Evolutionary conservation across 2,329 filamentous ascomycete genomes (phyloP).

Genomic region (Atkinsonella texensis): DNA sequence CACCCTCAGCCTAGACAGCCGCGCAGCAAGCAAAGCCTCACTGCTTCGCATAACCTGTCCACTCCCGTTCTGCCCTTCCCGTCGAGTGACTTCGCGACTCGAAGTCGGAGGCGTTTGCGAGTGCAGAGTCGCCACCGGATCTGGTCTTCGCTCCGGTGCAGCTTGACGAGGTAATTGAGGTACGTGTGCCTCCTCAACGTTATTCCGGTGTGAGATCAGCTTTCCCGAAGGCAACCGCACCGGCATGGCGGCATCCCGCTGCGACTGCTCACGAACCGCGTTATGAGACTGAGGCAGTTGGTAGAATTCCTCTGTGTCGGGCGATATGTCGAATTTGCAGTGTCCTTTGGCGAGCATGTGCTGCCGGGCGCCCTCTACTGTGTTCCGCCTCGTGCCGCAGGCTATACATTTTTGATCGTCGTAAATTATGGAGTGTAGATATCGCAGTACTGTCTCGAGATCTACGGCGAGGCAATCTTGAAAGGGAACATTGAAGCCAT

Average conservation of each 20-base stretch:
- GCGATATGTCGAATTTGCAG: conserved; percentile 29
- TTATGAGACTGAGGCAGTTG: conserved; percentile 13
- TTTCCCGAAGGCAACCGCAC: conserved; percentile 23
- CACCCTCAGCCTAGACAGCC: conserved; percentile 9
- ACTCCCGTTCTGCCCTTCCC: background rate
- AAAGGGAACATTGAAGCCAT: conserved; percentile 33
- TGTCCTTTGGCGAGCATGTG: conserved; percentile 40
- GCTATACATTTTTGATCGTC: conserved; percentile 37
- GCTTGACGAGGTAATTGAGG: conserved; percentile 3
- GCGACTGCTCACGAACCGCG: background rate
- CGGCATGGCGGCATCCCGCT: background rate
- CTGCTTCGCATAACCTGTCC: conserved; percentile 7
- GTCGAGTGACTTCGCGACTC: conserved; percentile 2
- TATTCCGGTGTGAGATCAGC: conserved; percentile 16
- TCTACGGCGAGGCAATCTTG: conserved; percentile 30
- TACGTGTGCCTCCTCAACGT: conserved; percentile 3
- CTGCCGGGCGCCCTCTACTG: conserved; percentile 32
- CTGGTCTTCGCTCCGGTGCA: background rate
- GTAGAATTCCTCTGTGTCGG: conserved; percentile 30
- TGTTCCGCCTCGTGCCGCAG: conserved; percentile 32
- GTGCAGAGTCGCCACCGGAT: background rate
- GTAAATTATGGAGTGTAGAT: conserved; percentile 35
- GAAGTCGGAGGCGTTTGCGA: background rate
- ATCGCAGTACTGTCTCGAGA: conserved; percentile 31
- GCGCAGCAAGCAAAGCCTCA: conserved; percentile 10